phyloP scores from a whole-genome alignment of 2,329 filamentous ascomycete genomes.

The Aspergillus pseudoglaucus region DNA sequence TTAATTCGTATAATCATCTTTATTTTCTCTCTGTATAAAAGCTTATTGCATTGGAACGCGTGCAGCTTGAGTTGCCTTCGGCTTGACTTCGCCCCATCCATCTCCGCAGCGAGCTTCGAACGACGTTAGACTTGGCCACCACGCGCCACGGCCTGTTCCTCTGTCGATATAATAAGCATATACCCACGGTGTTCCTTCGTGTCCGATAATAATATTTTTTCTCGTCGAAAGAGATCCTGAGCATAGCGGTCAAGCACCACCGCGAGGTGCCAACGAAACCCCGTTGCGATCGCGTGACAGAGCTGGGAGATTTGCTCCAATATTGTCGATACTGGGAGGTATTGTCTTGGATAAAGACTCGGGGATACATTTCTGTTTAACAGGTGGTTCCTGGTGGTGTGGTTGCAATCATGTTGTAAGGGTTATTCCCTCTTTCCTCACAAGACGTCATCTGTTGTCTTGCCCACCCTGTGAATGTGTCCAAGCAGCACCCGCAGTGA shows the following conservation, averaged over 20 bases:
- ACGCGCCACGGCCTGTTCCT: neutral
- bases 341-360: neutral
- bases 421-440: conserved; percentile 1
- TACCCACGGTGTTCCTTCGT: neutral
- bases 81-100: neutral
- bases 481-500: neutral
- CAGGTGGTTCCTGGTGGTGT: neutral
- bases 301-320: neutral
- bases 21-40: neutral
- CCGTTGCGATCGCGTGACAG: conserved; percentile 6
- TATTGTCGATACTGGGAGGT: neutral
- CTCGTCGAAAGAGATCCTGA: neutral
- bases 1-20: neutral
- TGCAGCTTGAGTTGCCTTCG: neutral
- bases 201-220: neutral
- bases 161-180: neutral
- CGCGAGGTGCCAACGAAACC: conserved; percentile 7
- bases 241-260: conserved; percentile 5
- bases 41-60: neutral
- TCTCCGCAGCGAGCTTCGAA: neutral
- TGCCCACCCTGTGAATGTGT: neutral
- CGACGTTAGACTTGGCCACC: conserved; percentile 2
- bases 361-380: neutral
- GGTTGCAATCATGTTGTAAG: conserved; percentile 20
- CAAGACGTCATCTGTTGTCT: neutral